Evolutionary conservation across 78 protist species (phyloP), one percentile per base, ranked within the genome.

Genomic region (Andalucia godoyi): DNA sequence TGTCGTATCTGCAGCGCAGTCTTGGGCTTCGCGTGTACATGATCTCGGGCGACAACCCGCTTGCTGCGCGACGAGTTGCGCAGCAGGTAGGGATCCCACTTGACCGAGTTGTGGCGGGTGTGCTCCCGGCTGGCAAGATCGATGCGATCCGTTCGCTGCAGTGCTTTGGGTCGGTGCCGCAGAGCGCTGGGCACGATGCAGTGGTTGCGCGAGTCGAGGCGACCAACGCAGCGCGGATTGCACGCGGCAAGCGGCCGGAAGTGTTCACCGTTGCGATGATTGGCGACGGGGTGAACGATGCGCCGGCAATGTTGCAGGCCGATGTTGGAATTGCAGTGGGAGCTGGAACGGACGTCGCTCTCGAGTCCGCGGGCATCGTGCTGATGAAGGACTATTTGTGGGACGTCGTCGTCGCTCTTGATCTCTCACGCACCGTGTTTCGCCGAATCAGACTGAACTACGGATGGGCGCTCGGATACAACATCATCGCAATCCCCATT

Each of bases 281-380:
- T 25, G 96, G 98, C 42, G 98, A 94, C 49, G 98, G 98, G 40
- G 78, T 90, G 65, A 94, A 94, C 78, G 98, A 93, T 49, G 25
- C 83, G 10, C 88, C 87, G 2, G 89, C 92, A 0, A 71, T 85
- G 0, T 86, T 84, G 2, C 77, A 78, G 41, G 89, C 92, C 6
- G 92, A 89, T 33, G 51, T 86, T 12, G 95, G 95, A 42, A 68
- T 89, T 36, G 95, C 95, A 6, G 59, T 89, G 51, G 95, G 95
- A 8, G 63, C 86, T 0, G 95, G 95, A 30, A 76, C 87, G 0
- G 91, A 86, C 42, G 39, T 84, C 12, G 86, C 95, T 12, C 61
- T 89, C 23, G 95, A 92, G 64, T 63, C 92, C 3, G 94, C 97
- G 12, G 90, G 73, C 49, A 57, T 89, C 17, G 92, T 89, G 29